Evolutionary conservation across 495 filamentous ascomycete species (phyloP).

Genomic region (Aspergillus ellipticus): DNA sequence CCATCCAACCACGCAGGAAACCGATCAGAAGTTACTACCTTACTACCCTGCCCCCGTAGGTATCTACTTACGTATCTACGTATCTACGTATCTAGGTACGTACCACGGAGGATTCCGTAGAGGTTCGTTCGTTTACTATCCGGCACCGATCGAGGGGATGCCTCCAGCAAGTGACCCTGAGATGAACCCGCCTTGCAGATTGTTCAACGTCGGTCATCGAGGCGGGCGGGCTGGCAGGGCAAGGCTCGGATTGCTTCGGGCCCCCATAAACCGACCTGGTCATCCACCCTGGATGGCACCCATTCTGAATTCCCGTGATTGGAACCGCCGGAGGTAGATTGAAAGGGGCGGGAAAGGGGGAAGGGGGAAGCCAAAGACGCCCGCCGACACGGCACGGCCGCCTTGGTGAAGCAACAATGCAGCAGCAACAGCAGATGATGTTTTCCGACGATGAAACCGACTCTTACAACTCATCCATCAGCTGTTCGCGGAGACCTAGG

Average conservation of each 20-base stretch:
- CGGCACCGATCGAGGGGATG: not conserved
- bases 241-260: not conserved
- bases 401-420: not conserved
- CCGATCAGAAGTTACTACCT: too few relatives aligned
- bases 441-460: not conserved
- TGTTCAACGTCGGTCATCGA: not conserved
- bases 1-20: not conserved
- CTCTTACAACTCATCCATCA: slow-evolving; percentile 13
- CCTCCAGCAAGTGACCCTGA: not conserved
- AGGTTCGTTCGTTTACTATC: not conserved
- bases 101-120: not conserved
- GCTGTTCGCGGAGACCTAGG: slow-evolving; percentile 10
- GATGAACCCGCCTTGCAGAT: not conserved
- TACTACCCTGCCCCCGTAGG: too few relatives aligned
- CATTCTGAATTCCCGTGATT: not conserved
- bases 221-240: not conserved
- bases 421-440: not conserved
- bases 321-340: not conserved
- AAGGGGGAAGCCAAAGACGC: not conserved
- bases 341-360: not conserved
- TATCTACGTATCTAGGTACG: not conserved
- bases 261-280: not conserved
- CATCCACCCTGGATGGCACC: not conserved
- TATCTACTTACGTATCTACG: too few relatives aligned
- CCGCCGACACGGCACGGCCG: not conserved